Evolutionary conservation across 164 flowering plant genomes (phyloP).

Genomic region (Platanus orientalis): DNA sequence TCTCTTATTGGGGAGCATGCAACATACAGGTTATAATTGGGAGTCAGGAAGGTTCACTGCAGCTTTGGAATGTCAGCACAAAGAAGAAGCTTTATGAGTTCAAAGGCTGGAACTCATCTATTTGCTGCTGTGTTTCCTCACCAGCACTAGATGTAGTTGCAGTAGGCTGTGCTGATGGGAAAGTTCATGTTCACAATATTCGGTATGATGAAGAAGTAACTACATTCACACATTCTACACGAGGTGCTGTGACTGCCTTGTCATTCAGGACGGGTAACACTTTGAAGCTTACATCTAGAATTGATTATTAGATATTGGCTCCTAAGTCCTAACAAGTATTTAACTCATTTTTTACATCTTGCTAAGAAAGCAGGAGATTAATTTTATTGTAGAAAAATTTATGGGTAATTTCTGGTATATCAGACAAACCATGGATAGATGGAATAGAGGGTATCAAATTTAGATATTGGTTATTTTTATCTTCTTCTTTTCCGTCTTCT

Average conservation of each 20-base stretch:
- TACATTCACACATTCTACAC: constrained; percentile 67
- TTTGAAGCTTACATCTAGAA: neutral
- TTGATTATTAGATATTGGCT: neutral
- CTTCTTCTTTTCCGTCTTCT: no score
- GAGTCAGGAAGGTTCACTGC: constrained; percentile 79
- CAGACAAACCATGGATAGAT: no score
- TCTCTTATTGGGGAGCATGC: constrained; percentile 4
- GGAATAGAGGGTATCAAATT: no score
- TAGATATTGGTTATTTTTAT: no score
- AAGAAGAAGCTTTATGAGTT: constrained; percentile 77
- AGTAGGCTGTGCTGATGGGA: constrained; percentile 91
- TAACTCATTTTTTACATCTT: no score
- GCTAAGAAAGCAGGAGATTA: no score
- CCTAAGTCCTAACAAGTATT: no score
- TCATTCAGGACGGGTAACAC: constrained; percentile 79
- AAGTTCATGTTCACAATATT: constrained; percentile 80
- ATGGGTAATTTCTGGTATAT: no score
- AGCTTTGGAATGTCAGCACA: constrained; percentile 93
- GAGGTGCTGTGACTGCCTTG: constrained; percentile 89
- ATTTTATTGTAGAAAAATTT: no score
- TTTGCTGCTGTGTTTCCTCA: constrained; percentile 78
- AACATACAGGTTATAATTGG: constrained; percentile 68
- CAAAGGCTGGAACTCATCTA: constrained; percentile 81
- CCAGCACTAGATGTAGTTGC: constrained; percentile 98
- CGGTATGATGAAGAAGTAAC: constrained; percentile 75